Base-by-base conservation (phyloP, 139 green algal genomes). In the Asterochloris sp. region DNA sequence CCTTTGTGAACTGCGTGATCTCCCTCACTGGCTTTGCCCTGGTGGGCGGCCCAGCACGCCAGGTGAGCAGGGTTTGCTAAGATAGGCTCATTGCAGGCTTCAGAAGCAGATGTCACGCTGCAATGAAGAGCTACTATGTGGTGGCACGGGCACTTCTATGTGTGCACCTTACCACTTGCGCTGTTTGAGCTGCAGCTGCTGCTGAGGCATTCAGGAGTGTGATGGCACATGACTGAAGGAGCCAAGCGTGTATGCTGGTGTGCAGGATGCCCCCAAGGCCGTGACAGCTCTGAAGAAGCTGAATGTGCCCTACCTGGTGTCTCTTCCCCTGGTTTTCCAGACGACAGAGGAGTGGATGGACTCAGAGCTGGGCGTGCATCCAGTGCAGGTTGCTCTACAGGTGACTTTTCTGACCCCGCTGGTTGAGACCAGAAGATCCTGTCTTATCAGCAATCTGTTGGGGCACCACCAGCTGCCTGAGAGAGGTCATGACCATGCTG, bases 271-370 rank as follows among this genome's bases (percentile, higher is more conserved):
- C 16, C 97, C 97, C 84, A 98, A 98, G 90, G 97, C 97, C 19
- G 90, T 99, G 71, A 91, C 97, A 85, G 94, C 96, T 0, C 92
- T 99, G 63, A 98, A 95, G 86, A 87, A 92, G 78, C 93, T 99
- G 69, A 95, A 98, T 85, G 97, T 99, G 82, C 97, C 97, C 8
- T 99, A 99, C 95, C 90, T 99, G 84, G 93, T 97, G 60, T 96
- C 93, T 15, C 92, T 99, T 77, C 97, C 97, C 4, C 91, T 99
- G 83, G 96, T 99, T 9, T 99, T 99, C 94, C 97, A 99, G 93
- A 99, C 97, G 74, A 99, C 97, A 1, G 96, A 99, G 89, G 97
- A 99, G 93, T 99, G 97, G 97, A 87, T 96, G 80, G 96, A 98
- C 61, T 96, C 88, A 62, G 94, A 97, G 85, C 92, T 99, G 73